These are phyloP conservation scores for Oryza longistaminata DNA, from an alignment of 176 grass and related monocot species.

Conservation along the genomic window DNA sequence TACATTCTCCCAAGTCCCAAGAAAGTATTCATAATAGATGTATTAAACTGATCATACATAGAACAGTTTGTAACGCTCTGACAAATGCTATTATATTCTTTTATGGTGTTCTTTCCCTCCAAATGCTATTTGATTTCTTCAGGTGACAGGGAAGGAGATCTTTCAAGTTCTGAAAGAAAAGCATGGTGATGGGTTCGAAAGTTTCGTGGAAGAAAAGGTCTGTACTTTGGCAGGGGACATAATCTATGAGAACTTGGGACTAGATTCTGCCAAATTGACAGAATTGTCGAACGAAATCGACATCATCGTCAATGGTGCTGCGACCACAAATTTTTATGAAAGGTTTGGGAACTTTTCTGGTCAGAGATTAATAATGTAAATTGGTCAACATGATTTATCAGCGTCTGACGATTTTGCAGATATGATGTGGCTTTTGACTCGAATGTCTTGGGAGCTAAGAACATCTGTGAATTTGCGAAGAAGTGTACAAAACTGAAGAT, in stretches of 20 bases:
- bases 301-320: conserved; percentile 56
- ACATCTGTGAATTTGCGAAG: conserved; percentile 53
- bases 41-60: background rate
- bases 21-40: background rate
- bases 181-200: conserved; percentile 37
- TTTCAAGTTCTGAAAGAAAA: conserved; percentile 51
- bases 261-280: conserved; percentile 28
- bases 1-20: background rate
- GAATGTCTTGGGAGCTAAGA: conserved; percentile 55
- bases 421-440: conserved; percentile 59
- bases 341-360: conserved; percentile 30
- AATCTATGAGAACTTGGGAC: conserved; percentile 49
- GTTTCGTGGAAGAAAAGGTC: conserved; percentile 51
- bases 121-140: background rate
- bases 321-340: conserved; percentile 55
- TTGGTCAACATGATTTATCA: background rate
- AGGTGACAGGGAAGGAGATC: conserved; percentile 46
- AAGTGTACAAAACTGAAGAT: conserved; percentile 54
- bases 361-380: background rate
- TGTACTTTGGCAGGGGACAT: conserved; percentile 56
- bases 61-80: background rate
- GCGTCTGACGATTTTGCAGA: conserved; percentile 7
- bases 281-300: conserved; percentile 47
- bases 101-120: background rate
- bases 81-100: background rate